Evolutionary conservation across 306 rosid genomes (phyloP), one percentile per base, ranked within the genome.

Genomic region (Canavalia ensiformis): DNA sequence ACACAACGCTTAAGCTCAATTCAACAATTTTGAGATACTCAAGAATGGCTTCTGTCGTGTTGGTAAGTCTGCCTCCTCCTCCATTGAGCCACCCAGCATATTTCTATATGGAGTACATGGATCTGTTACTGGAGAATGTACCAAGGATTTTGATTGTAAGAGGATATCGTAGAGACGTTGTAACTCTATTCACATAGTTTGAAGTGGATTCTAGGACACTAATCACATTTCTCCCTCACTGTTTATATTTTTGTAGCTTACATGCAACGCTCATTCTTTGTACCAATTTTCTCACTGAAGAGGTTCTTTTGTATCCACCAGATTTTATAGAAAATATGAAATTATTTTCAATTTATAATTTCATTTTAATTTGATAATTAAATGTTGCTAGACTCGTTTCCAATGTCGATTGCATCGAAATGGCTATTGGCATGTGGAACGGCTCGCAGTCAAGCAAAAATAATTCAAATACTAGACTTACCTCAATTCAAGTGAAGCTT

Each of bases 31-130:
- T 96, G 73, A 87, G 96, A 83, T 92, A 96, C 89, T 96, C 99
- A 1, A 93, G 98, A 89, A 93, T 96, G 99, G 99, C 99, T 35
- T 93, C 99, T 2, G 99, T 96, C 29, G 99, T 96, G 35, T 90
- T 96, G 5, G 97, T 96, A 70, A 96, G 99, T 81, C 85, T 96
- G 52, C 99, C 99, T 12, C 99, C 99, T 2, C 99, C 99, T 8
- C 99, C 99, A 4, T 8, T 88, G 55, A 88, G 91, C 86, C 99
- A 96, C 82, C 99, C 99, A 0, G 86, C 88, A 6, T 96, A 93
- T 69, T 90, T 96, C 86, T 96, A 96, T 72, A 93, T 96, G 99
- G 99, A 96, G 81, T 96, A 96, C 85, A 92, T 96, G 98, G 99
- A 96, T 90, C 84, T 93, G 83, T 93, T 96, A 90, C 94, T 96